A percentile compares a stretch with the other conserved stretches of the same genome.
These are phyloP conservation scores for Clonostachys rosea DNA, from an alignment of 2,329 filamentous ascomycete genomes.

Conservation along the genomic window DNA sequence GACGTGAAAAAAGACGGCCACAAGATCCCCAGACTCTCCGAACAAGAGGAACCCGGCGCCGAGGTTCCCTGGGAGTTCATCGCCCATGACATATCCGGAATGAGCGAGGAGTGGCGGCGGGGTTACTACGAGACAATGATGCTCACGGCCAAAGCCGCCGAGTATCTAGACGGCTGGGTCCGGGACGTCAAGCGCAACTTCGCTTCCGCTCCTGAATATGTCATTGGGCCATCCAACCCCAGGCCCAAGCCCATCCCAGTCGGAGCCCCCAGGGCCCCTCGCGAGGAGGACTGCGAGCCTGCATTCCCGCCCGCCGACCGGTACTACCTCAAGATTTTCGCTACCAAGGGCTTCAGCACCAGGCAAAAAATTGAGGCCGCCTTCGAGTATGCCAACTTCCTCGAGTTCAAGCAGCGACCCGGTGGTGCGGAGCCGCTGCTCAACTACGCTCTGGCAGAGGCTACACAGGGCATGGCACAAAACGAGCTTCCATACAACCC, in stretches of 20 bases:
- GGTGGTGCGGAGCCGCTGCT: slow-evolving; percentile 70
- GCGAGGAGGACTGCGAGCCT: slow-evolving; percentile 69
- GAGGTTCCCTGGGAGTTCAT: slow-evolving; percentile 66
- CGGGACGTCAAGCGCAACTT: slow-evolving; percentile 50
- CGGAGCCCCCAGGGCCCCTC: slow-evolving; percentile 57
- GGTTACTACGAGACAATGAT: slow-evolving; percentile 84
- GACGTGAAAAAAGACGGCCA: slow-evolving; percentile 27
- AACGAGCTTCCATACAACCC: slow-evolving; percentile 43
- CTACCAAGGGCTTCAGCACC: slow-evolving; percentile 73
- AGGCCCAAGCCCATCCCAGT: slow-evolving; percentile 68
- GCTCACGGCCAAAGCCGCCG: slow-evolving; percentile 69
- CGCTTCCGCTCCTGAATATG: slow-evolving; percentile 66
- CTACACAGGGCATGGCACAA: slow-evolving; percentile 49
- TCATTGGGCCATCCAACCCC: slow-evolving; percentile 81
- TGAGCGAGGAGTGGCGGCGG: slow-evolving; percentile 78
- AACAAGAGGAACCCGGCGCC: slow-evolving; percentile 42
- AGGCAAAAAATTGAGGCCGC: slow-evolving; percentile 78
- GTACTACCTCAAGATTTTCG: slow-evolving; percentile 79
- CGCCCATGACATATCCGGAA: slow-evolving; percentile 65
- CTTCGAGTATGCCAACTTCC: slow-evolving; percentile 77
- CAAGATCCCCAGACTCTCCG: slow-evolving; percentile 2
- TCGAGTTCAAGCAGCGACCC: slow-evolving; percentile 68
- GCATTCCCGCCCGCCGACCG: slow-evolving; percentile 68
- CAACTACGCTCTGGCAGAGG: slow-evolving; percentile 71
- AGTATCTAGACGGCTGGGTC: slow-evolving; percentile 78